These are phyloP conservation scores for Mallotus repandus DNA, from an alignment of 441 rosid species.

Conservation along the genomic window DNA sequence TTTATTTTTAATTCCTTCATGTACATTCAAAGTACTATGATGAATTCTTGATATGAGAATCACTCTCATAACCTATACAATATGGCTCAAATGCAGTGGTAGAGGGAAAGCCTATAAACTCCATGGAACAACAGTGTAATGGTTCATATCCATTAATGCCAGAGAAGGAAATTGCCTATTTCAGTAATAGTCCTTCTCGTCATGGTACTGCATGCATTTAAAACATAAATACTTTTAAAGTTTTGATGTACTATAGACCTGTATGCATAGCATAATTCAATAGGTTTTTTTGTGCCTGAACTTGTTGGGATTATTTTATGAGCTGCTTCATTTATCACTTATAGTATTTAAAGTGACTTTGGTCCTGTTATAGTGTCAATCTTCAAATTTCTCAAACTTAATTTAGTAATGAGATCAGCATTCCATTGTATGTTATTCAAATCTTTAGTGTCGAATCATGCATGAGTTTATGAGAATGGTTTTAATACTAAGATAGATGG, in stretches of 20 bases:
- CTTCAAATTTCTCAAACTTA: background rate
- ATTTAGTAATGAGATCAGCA: background rate
- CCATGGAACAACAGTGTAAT: too few species aligned
- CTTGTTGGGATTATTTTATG: background rate
- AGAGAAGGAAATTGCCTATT: slow-evolving; percentile 64
- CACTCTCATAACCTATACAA: too few species aligned
- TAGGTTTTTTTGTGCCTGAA: background rate
- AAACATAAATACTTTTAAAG: background rate
- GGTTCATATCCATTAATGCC: too few species aligned
- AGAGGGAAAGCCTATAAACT: too few species aligned
- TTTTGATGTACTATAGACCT: background rate
- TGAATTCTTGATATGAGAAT: too few species aligned
- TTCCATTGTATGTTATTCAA: background rate
- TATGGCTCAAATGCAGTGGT: too few species aligned
- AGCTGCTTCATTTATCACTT: background rate
- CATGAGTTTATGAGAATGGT: background rate
- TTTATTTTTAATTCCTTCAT: too few species aligned
- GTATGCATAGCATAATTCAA: background rate
- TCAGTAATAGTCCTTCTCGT: background rate
- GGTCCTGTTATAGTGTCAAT: too few species aligned
- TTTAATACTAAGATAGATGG: background rate
- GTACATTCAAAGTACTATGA: too few species aligned
- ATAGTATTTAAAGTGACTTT: too few species aligned
- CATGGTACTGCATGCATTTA: background rate
- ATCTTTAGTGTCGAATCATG: background rate